These are phyloP conservation scores for Cercospora citrullina DNA, from an alignment of 2,329 filamentous ascomycete genomes.

Conservation along the genomic window DNA sequence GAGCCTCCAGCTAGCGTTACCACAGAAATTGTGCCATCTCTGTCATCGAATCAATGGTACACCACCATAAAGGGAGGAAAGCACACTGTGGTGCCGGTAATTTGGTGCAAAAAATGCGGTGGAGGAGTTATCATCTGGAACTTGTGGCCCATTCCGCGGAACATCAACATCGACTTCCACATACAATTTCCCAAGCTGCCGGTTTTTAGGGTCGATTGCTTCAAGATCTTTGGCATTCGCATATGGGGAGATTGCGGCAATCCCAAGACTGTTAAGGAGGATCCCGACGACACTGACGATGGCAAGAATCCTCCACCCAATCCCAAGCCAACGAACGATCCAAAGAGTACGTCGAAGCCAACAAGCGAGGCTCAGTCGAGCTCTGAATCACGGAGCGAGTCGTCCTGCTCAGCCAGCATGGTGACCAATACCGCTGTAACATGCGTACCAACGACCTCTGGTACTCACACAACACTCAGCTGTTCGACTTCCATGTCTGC, in stretches of 20 bases:
- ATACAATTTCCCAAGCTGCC: background rate
- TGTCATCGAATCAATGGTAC: background rate
- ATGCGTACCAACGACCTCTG: background rate
- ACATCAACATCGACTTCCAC: background rate
- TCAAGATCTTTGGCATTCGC: slow-evolving; percentile 1
- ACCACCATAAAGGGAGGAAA: background rate
- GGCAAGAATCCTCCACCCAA: background rate
- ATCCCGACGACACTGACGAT: background rate
- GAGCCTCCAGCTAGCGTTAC: background rate
- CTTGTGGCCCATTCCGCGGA: background rate
- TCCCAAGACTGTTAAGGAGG: background rate
- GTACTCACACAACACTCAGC: background rate
- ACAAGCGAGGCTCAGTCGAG: background rate
- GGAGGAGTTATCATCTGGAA: background rate
- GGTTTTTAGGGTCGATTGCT: background rate
- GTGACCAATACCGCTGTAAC: background rate
- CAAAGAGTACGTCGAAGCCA: background rate
- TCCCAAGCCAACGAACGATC: background rate
- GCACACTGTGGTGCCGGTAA: background rate
- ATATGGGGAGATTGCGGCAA: background rate
- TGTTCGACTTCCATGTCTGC: background rate
- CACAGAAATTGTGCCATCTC: background rate
- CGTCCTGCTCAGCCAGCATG: background rate
- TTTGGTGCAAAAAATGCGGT: background rate
- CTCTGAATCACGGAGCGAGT: background rate